Evolutionary conservation across 2,329 filamentous ascomycete genomes (phyloP), one percentile per base, ranked within the genome.

Genomic region (Bipolaris gigantea): DNA sequence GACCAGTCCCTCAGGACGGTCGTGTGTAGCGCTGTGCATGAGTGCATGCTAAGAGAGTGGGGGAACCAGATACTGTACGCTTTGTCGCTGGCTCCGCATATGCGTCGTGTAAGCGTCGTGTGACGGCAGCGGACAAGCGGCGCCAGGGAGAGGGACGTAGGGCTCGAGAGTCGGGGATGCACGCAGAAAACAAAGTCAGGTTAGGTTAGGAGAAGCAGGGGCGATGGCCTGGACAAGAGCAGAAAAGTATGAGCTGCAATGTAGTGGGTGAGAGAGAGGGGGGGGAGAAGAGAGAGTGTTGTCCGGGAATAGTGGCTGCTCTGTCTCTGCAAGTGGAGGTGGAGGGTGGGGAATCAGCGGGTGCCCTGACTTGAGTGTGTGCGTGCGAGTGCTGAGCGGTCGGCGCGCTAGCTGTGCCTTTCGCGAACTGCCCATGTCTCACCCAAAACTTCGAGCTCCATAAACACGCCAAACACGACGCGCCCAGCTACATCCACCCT

Each of bases 371-470:
- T 41, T 41, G 36, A 39, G 36, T 39, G 19, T 21, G 36, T 21
- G 36, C 7, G 36, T 39, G 36, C 10, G 36, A 38, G 56, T 46
- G 32, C 19, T 46, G 42, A 32, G 40, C 45, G 34, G 43, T 38
- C 46, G 41, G 51, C 57, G 52, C 57, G 60, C 55, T 62, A 60
- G 52, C 51, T 40, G 47, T 54, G 46, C 43, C 44, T 46, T 40
- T 54, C 56, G 56, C 44, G 53, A 61, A 50, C 50, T 50, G 36
- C 48, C 48, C 16, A 53, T 50, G 19, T 40, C 39, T 53, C 44
- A 16, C 21, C 48, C 56, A 55, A 59, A 61, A 57, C 56, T 54
- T 63, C 30, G 45, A 61, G 51, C 58, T 53, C 50, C 49, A 47
- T 30, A 58, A 47, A 57, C 52, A 51, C 48, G 34, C 52, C 46